Base-by-base conservation (phyloP, 306 rosid species). In the Dryas drummondii region DNA sequence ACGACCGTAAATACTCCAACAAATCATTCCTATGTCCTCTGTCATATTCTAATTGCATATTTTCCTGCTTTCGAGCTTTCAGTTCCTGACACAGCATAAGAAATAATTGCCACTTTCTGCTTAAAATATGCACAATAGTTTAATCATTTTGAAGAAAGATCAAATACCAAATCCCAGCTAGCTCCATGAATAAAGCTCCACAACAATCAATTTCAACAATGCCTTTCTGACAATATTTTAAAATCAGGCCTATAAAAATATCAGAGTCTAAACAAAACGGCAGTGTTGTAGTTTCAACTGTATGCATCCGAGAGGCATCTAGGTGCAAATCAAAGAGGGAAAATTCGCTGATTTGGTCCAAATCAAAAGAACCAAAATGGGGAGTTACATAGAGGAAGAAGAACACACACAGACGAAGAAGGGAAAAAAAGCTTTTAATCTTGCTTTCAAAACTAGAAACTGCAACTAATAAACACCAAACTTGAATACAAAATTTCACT, bases 1-100 rank as follows among this genome's bases (percentile, higher is more conserved):
- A 77, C 48, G 93, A 90, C 64, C 99, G 91, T 22, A 94, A 89
- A 82, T 88, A 94, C 70, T 90, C 97, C 77, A 94, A 83, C 71
- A 92, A 86, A 78, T 90, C 87, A 74, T 94, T 94, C 79, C 86
- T 81, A 73, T 68, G 87, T 76, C 84, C 97, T 76, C 83, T 85
- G 79, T 79, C 91, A 63, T 70, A 65, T 82, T 90, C 97, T 49
- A 88, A 75, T 73, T 83, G 88, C 83, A 80, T 65, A 77, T 84
- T 92, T 77, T 84, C 91, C 82, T 81, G 86, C 86, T 84, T 88
- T 70, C 54, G 87, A 55, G 86, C 88, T 82, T 85, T 81, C 73
- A 94, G 81, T 84, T 94, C 97, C 99, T 94, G 97, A 58, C 53
- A 81, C 55, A 22, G 62, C 16, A 27, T 22, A 71, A 51, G 9